Percentiles rank a stretch among this genome's conserved stretches.
These are phyloP conservation scores for Pinus tabuliformis DNA, from an alignment of 75 land plant species.

Conservation along the genomic window DNA sequence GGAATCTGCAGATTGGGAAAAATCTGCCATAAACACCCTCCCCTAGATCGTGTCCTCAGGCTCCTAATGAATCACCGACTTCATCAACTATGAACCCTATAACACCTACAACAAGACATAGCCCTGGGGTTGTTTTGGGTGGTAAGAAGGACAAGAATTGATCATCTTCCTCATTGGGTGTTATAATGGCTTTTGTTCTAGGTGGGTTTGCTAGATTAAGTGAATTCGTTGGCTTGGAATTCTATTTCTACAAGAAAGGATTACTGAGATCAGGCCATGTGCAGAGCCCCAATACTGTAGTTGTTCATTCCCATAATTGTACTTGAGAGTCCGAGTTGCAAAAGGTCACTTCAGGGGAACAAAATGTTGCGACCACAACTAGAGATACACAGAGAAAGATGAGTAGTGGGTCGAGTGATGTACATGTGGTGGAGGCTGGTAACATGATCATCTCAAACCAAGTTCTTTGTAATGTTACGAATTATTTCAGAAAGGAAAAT, in stretches of 20 bases:
- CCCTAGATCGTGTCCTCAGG: background rate
- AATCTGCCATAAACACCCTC: background rate
- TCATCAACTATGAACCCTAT: too few species aligned
- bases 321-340: constrained; percentile 43
- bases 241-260: constrained; percentile 20
- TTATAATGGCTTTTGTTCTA: constrained; percentile 27
- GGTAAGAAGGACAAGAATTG: background rate
- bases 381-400: background rate
- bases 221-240: constrained; percentile 7
- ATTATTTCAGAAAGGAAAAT: constrained; percentile 61
- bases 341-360: background rate
- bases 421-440: constrained; percentile 56
- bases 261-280: constrained; percentile 19
- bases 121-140: background rate
- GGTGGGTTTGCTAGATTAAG: constrained; percentile 10
- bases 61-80: background rate
- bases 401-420: constrained; percentile 20
- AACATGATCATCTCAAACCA: constrained; percentile 86
- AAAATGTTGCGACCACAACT: background rate
- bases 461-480: constrained; percentile 61
- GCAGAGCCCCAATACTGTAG: constrained; percentile 37
- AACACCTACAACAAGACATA: background rate
- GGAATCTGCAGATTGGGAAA: constrained; percentile 42
- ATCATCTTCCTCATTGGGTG: constrained; percentile 15
- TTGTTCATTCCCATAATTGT: constrained; percentile 36